Base-by-base conservation (phyloP, 2,329 filamentous ascomycete genomes). In the Paecilomyces fulvus region DNA sequence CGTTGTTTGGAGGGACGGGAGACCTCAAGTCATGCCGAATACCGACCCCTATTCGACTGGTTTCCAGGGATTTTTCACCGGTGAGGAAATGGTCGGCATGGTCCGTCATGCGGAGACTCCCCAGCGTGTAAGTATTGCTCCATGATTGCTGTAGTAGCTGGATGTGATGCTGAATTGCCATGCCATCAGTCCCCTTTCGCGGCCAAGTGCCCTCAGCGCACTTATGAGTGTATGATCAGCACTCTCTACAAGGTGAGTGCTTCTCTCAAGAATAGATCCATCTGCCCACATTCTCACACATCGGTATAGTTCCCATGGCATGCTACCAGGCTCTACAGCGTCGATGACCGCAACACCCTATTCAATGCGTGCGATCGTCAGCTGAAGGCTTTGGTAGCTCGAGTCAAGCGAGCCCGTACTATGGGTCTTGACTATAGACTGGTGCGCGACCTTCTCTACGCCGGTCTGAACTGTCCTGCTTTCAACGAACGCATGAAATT, bases 321-420 rank as follows among this genome's bases (percentile, higher is more conserved):
- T 51, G 74, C 75, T 3, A 65, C 69, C 10, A 62, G 70, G 12
- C 62, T 76, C 57, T 78, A 80, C 63, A 77, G 72, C 1, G 64
- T 82, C 21, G 65, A 69, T 48, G 75, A 80, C 56, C 77, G 78
- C 51, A 75, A 77, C 55, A 59, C 66, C 9, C 62, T 82, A 28
- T 80, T 76, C 65, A 66, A 74, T 12, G 64, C 72, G 33, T 66
- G 65, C 53, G 64, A 63, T 55, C 79, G 79, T 25, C 85, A 86
- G 68, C 84, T 92, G 67, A 80, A 79, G 54, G 85, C 90, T 64
- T 80, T 92, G 67, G 83, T 83, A 61, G 87, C 88, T 61, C 78
- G 83, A 49, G 74, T 87, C 52, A 76, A 84, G 74, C 64, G 61
- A 33, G 55, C 58, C 6, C 64, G 65, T 20, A 68, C 64, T 2